Percentiles rank a stretch among this genome's conserved stretches.
phyloP scores from a whole-genome alignment of 371 early-diverging fungal genomes.

The Apophysomyces elegans region DNA sequence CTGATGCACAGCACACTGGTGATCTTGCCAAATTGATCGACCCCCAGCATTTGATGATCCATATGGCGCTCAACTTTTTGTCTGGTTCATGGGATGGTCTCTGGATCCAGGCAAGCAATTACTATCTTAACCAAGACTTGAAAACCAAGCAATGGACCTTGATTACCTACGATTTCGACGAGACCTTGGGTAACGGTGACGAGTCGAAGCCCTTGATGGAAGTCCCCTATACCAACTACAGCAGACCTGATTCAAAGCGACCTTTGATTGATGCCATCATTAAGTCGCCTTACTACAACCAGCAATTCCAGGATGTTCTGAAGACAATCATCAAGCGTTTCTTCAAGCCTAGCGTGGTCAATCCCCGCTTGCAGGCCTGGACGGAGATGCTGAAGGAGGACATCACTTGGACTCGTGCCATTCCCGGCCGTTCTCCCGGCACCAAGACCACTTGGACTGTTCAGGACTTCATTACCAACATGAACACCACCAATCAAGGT shows the following conservation, averaged over 20 bases:
- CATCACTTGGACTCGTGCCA: slow-evolving; percentile 55
- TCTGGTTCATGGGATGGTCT: slow-evolving; percentile 55
- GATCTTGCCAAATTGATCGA: slow-evolving; percentile 42
- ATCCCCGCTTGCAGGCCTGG: slow-evolving; percentile 57
- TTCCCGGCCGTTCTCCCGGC: slow-evolving; percentile 52
- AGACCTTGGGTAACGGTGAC: slow-evolving; percentile 52
- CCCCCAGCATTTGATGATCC: slow-evolving; percentile 44
- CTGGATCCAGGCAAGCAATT: slow-evolving; percentile 60
- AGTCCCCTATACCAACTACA: slow-evolving; percentile 45
- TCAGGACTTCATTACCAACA: slow-evolving; percentile 45
- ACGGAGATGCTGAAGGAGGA: slow-evolving; percentile 55
- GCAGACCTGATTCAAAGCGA: slow-evolving; percentile 39
- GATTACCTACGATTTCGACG: slow-evolving; percentile 63
- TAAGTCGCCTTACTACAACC: slow-evolving; percentile 46
- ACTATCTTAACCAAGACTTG: slow-evolving; percentile 56
- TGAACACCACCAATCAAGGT: slow-evolving; percentile 29
- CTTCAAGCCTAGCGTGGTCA: slow-evolving; percentile 56
- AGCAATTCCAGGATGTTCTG: slow-evolving; percentile 49
- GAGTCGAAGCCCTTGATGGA: slow-evolving; percentile 36
- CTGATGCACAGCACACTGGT: slow-evolving; percentile 40
- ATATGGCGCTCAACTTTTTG: slow-evolving; percentile 55
- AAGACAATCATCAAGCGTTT: slow-evolving; percentile 56
- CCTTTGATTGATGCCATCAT: slow-evolving; percentile 46
- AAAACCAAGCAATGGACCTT: slow-evolving; percentile 50
- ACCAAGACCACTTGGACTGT: slow-evolving; percentile 42